Evolutionary conservation across 495 filamentous ascomycete species (phyloP), one percentile per base, ranked within the genome.

Genomic region (Aspergillus cavernicola): DNA sequence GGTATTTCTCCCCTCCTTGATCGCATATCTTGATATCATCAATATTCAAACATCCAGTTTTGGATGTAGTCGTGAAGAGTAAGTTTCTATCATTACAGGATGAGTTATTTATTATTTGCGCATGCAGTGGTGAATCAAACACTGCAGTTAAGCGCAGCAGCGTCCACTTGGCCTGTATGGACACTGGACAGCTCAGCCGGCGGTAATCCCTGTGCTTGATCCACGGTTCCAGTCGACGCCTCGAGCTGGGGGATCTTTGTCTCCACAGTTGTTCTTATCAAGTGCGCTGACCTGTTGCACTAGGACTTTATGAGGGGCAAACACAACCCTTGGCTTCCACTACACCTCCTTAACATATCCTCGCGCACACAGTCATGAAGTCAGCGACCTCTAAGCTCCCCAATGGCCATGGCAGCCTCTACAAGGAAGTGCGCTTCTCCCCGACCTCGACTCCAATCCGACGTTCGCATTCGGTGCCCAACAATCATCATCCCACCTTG

Each of bases 371-470:
- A 54, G 60, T 29, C 8, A 74, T 75, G 71, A 71, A 66, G 57
- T 53, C 64, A 33, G 52, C 61, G 32, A 59, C 53, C 36, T 26
- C 54, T 5, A 66, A 63, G 16, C 32, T 63, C 31, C 67, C 64
- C 15, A 70, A 71, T 33, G 70, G 72, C 51, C 72, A 72, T 52
- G 67, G 68, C 44, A 67, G 64, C 50, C 62, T 71, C 36, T 74
- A 75, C 62, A 76, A 77, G 63, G 74, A 76, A 52, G 74, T 78
- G 23, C 72, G 71, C 54, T 75, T 75, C 53, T 78, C 75, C 23
- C 74, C 73, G 6, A 69, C 69, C 12, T 55, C 69, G 37, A 66
- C 72, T 10, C 73, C 69, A 4, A 40, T 70, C 9, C 70, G 72
- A 42, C 73, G 73, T 33, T 57, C 72, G 23, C 66, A 65, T 47